Evolutionary conservation across 495 filamentous ascomycete genomes (phyloP).

Genomic region (Hypoxylon cercidicola): DNA sequence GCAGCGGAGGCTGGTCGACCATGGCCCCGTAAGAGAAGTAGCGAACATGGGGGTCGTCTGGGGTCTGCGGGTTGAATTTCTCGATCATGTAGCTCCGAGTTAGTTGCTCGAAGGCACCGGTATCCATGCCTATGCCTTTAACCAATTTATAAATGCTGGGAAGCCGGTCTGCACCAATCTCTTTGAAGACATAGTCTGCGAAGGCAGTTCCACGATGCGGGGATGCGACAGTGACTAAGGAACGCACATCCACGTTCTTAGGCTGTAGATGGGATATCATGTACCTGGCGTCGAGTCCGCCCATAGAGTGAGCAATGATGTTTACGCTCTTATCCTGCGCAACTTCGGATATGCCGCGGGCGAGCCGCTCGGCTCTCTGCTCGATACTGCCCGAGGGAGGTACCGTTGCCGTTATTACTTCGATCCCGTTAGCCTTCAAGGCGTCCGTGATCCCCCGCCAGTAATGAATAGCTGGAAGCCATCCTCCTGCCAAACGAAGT

Average conservation of each 20-base stretch:
- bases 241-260: constrained; percentile 71
- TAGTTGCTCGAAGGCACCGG: constrained; percentile 85
- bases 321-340: constrained; percentile 81
- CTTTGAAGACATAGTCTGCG: constrained; percentile 82
- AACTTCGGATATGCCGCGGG: constrained; percentile 69
- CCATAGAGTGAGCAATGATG: constrained; percentile 81
- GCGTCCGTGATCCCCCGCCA: constrained; percentile 92
- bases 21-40: constrained; percentile 94
- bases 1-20: constrained; percentile 65
- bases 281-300: constrained; percentile 90
- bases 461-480: constrained; percentile 83
- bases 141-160: constrained; percentile 77
- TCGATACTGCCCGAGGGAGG: constrained; percentile 84
- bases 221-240: constrained; percentile 87
- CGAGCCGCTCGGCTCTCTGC: constrained; percentile 73
- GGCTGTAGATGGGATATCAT: constrained; percentile 87
- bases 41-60: constrained; percentile 75
- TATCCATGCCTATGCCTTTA: constrained; percentile 74
- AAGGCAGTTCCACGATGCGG: constrained; percentile 88
- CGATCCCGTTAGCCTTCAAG: constrained; percentile 72
- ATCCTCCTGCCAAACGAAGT: constrained; percentile 73
- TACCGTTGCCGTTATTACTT: constrained; percentile 84
- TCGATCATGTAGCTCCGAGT: constrained; percentile 83
- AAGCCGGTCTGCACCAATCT: constrained; percentile 70
- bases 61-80: constrained; percentile 83